Conservation (phyloP, 805 yeast genomes). For the Teunomyces lycoperdinae region DNA sequence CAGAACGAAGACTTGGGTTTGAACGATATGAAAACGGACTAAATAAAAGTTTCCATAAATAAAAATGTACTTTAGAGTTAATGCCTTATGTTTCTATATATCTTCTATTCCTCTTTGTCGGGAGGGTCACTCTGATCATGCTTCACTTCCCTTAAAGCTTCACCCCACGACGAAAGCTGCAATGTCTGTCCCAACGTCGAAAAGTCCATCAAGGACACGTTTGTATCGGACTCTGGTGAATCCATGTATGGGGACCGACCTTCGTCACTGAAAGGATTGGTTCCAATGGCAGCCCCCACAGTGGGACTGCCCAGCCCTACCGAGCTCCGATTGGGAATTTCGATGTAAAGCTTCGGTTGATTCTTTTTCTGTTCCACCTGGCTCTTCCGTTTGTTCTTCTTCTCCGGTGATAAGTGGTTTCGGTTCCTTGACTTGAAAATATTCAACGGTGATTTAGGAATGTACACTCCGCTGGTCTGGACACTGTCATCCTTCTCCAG, state of each 20-base stretch:
- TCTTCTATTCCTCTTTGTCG: neutral
- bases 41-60: neutral
- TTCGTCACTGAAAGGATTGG: conserved; percentile 9
- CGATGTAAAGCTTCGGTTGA: conserved; percentile 17
- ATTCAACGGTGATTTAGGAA: conserved; percentile 29
- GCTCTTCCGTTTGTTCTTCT: neutral
- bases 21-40: conserved; percentile 45
- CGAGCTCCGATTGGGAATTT: conserved; percentile 12
- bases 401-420: conserved; percentile 5
- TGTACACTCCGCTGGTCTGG: conserved; percentile 21
- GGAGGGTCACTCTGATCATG: neutral
- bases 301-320: neutral
- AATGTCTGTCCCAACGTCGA: conserved; percentile 23
- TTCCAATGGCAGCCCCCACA: neutral
- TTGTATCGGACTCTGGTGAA: conserved; percentile 4
- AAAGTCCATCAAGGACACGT: conserved; percentile 18
- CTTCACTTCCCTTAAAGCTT: conserved; percentile 21
- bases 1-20: conserved; percentile 93
- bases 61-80: neutral
- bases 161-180: conserved; percentile 25
- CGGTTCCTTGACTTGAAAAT: conserved; percentile 16
- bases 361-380: conserved; percentile 4
- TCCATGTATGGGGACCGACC: conserved; percentile 14
- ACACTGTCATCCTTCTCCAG: neutral
- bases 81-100: conserved; percentile 1